Conservation (phyloP, 2,329 filamentous ascomycete genomes). For the Trichoderma sp. region DNA sequence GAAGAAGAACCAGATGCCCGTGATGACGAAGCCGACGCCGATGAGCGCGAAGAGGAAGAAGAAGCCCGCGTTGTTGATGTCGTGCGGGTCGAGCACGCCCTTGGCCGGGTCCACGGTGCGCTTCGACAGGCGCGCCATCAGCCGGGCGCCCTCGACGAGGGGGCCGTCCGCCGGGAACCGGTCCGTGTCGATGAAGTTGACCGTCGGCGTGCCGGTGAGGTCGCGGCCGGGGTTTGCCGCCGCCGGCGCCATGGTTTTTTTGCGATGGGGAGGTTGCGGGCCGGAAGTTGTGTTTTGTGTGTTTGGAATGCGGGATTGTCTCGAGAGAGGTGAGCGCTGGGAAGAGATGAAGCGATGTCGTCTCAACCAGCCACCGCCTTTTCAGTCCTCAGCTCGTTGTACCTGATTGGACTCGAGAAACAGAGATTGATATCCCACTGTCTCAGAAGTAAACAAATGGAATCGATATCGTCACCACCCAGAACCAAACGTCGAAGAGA, state of each 20-base stretch:
- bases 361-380: conserved; percentile 36
- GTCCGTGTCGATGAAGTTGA: conserved; percentile 27
- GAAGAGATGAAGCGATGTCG: conserved; percentile 20
- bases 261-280: neutral
- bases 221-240: conserved; percentile 39
- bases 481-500: neutral
- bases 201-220: conserved; percentile 31
- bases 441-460: neutral
- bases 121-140: conserved; percentile 42
- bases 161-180: conserved; percentile 44
- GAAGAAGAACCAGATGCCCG: conserved; percentile 96
- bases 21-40: conserved; percentile 72
- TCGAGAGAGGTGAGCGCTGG: neutral
- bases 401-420: neutral
- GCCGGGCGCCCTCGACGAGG: conserved; percentile 45
- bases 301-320: conserved; percentile 33
- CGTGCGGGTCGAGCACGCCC: conserved; percentile 56
- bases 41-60: conserved; percentile 86
- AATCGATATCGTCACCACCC: conserved; percentile 2
- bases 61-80: conserved; percentile 70
- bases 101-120: conserved; percentile 44
- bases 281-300: neutral
- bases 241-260: conserved; percentile 46
- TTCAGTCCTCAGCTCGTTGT: neutral
- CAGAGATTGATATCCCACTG: neutral